Conservation (phyloP, 257 asterid genomes). For the Gardenia jasminoides region DNA sequence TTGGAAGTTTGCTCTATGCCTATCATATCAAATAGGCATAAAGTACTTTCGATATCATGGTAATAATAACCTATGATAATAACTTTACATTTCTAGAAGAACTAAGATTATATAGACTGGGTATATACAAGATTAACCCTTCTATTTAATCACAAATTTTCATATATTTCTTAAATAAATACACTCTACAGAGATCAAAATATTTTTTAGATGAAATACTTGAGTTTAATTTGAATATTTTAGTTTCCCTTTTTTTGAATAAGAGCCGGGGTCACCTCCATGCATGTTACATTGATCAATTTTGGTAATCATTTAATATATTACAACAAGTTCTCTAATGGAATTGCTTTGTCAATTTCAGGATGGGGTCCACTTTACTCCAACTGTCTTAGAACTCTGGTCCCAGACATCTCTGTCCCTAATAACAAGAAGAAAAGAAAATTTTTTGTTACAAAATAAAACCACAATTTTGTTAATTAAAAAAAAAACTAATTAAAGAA, state of each 20-base stretch:
- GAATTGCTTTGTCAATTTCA: slow-evolving; percentile 3
- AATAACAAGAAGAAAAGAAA: not conserved
- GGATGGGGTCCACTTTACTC: slow-evolving; percentile 7
- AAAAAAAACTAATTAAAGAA: not conserved
- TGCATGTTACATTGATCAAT: slow-evolving; percentile 3
- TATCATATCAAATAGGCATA: no score
- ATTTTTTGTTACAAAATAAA: not conserved
- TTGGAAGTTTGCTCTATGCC: not conserved
- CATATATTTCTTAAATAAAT: no score
- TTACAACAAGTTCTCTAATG: not conserved
- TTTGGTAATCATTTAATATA: slow-evolving; percentile 8
- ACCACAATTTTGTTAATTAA: not conserved
- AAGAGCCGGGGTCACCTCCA: not conserved
- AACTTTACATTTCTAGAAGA: no score
- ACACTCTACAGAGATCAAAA: no score
- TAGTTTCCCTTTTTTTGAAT: not conserved
- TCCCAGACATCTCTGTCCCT: slow-evolving; percentile 19
- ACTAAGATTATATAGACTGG: no score
- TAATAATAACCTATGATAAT: no score
- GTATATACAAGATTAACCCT: no score
- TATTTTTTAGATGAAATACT: not conserved
- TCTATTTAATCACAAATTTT: not conserved
- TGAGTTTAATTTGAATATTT: not conserved
- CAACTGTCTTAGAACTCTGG: slow-evolving; percentile 14
- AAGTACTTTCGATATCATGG: no score